These are phyloP conservation scores for Pycnococcus provasolii DNA, from an alignment of 139 green algal genomes.

Conservation along the genomic window DNA sequence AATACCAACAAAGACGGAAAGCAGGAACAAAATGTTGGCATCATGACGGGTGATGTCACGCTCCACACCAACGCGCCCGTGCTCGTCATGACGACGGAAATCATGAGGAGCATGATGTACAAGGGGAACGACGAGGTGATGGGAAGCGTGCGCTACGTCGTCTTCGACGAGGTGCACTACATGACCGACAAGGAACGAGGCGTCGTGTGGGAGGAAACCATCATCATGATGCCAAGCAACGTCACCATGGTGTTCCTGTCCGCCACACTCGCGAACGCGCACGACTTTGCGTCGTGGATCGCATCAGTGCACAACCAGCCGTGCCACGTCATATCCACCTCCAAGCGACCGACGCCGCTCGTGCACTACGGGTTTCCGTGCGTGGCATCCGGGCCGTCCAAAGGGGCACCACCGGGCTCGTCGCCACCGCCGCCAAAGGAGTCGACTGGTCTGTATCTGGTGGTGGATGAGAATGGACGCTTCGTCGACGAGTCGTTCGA, in stretches of 20 bases:
- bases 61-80: slow-evolving; percentile 76
- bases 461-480: slow-evolving; percentile 52
- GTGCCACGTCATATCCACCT: slow-evolving; percentile 93
- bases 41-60: slow-evolving; percentile 84
- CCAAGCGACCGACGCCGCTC: slow-evolving; percentile 86
- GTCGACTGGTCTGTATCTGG: slow-evolving; percentile 5
- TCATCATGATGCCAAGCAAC: slow-evolving; percentile 81
- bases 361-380: slow-evolving; percentile 80
- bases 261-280: slow-evolving; percentile 87
- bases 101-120: slow-evolving; percentile 67
- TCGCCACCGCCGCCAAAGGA: background rate
- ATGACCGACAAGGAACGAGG: slow-evolving; percentile 87
- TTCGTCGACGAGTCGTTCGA: slow-evolving; percentile 64
- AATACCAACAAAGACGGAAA: background rate
- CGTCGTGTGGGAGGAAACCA: slow-evolving; percentile 98
- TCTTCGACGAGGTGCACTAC: slow-evolving; percentile 99
- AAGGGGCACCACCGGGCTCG: background rate
- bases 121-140: slow-evolving; percentile 66
- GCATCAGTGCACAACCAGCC: slow-evolving; percentile 65
- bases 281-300: slow-evolving; percentile 90
- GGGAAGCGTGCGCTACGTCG: slow-evolving; percentile 71
- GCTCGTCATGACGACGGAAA: slow-evolving; percentile 99
- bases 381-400: slow-evolving; percentile 58
- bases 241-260: slow-evolving; percentile 83
- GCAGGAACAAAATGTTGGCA: slow-evolving; percentile 52